Percentiles rank a stretch among this genome's conserved stretches.
Evolutionary conservation across 2,329 filamentous ascomycete species (phyloP).

Genomic region (Rhynchosporium graminicola): DNA sequence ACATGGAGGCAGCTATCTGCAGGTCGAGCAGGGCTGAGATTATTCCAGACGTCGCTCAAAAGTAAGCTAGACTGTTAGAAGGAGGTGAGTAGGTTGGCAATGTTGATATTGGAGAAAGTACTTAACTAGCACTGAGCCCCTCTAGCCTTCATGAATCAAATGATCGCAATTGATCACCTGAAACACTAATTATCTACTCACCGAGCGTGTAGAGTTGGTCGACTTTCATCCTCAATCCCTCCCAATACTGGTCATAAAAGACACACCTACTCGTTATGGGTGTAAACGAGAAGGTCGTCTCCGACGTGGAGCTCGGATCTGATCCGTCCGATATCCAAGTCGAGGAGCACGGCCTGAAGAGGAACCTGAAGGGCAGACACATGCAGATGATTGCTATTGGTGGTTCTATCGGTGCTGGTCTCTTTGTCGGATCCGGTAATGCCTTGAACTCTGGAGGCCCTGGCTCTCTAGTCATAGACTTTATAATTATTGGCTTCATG

Average conservation of each 20-base stretch:
- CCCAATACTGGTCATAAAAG: neutral
- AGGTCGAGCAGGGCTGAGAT: neutral
- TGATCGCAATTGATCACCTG: conserved; percentile 15
- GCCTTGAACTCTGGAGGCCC: conserved; percentile 56
- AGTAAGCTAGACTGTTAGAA: conserved; percentile 22
- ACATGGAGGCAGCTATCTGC: conserved; percentile 8
- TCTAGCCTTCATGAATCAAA: neutral
- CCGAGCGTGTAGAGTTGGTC: conserved; percentile 26
- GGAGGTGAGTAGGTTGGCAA: conserved; percentile 18
- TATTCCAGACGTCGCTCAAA: conserved; percentile 8
- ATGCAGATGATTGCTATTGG: conserved; percentile 55
- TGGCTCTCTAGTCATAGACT: conserved; percentile 75
- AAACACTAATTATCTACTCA: conserved; percentile 25
- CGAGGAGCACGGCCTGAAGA: conserved; percentile 40
- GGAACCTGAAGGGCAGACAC: conserved; percentile 49
- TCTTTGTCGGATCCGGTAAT: conserved; percentile 50
- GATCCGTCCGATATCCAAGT: conserved; percentile 28
- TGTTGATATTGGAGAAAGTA: conserved; percentile 17
- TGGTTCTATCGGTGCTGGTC: conserved; percentile 52
- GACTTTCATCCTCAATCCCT: neutral
- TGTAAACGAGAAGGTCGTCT: conserved; percentile 22
- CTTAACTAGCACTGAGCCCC: conserved; percentile 22
- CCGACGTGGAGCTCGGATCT: conserved; percentile 20
- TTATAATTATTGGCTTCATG: conserved; percentile 80
- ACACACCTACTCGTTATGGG: conserved; percentile 18